Evolutionary conservation across 139 green algal genomes (phyloP).

Genomic region (Picochlorum sp.): DNA sequence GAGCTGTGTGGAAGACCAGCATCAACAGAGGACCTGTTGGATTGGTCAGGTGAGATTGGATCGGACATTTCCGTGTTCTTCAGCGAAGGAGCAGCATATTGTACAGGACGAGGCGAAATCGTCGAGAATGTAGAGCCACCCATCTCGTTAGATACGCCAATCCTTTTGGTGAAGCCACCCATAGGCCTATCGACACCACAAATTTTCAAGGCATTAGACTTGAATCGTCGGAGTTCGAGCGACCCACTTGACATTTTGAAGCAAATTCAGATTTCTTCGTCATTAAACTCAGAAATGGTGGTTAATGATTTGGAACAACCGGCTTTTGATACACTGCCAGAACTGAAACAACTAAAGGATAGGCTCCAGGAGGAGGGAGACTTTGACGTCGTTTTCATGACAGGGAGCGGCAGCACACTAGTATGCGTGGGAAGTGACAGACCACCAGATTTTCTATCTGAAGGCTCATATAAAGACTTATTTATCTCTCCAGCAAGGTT

Average conservation of each 20-base stretch:
- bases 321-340: conserved; percentile 81
- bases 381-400: conserved; percentile 92
- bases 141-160: conserved; percentile 60
- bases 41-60: conserved; percentile 88
- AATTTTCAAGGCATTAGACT: conserved; percentile 90
- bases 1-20: conserved; percentile 67
- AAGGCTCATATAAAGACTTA: conserved; percentile 34
- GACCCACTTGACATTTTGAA: conserved; percentile 73
- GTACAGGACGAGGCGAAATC: conserved; percentile 87
- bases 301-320: conserved; percentile 93
- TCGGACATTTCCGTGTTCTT: conserved; percentile 98
- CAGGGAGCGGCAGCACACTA: conserved; percentile 84
- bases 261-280: conserved; percentile 13
- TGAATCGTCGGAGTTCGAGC: conserved; percentile 50
- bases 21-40: conserved; percentile 63
- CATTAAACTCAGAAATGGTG: conserved; percentile 39
- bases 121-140: conserved; percentile 82
- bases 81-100: conserved; percentile 84
- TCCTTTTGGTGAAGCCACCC: conserved; percentile 89
- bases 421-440: conserved; percentile 58
- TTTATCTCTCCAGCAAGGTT: conserved; percentile 70
- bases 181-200: conserved; percentile 71
- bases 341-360: conserved; percentile 70
- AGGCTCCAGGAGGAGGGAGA: conserved; percentile 33
- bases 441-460: conserved; percentile 42